Evolutionary conservation across 805 yeast species (phyloP).

Genomic region (Metschnikowia chrysomelidarum): DNA sequence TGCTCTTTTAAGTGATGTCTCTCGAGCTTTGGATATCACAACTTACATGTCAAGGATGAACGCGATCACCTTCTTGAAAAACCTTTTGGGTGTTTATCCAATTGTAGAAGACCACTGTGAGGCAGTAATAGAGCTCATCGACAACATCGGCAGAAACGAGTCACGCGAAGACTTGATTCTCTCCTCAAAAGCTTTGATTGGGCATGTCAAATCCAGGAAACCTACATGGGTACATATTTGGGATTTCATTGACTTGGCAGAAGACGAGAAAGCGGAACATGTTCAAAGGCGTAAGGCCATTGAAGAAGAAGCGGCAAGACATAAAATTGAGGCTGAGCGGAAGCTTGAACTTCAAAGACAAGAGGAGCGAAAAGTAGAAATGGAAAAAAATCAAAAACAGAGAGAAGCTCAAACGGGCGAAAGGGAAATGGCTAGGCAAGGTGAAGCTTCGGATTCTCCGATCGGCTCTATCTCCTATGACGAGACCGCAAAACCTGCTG

Average conservation of each 20-base stretch:
- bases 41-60: constrained; percentile 81
- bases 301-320: constrained; percentile 15
- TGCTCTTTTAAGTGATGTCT: constrained; percentile 43
- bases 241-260: constrained; percentile 55
- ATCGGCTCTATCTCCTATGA: constrained; percentile 20
- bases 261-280: constrained; percentile 37
- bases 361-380: constrained; percentile 13
- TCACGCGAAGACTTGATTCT: constrained; percentile 76
- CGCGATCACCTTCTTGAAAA: constrained; percentile 73
- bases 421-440: too few species aligned
- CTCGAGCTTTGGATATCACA: constrained; percentile 41
- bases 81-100: constrained; percentile 63
- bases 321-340: constrained; percentile 16
- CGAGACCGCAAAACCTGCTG: constrained; percentile 15
- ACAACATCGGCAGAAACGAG: constrained; percentile 50
- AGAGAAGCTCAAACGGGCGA: constrained; percentile 3
- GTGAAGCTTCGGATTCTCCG: constrained; percentile 3
- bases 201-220: constrained; percentile 57
- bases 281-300: constrained; percentile 23
- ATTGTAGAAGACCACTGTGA: constrained; percentile 65
- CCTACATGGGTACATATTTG: constrained; percentile 50
- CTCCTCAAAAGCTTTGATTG: constrained; percentile 70
- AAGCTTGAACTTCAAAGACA: constrained; percentile 12
- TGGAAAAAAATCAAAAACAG: constrained; percentile 11
- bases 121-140: constrained; percentile 45